Base-by-base conservation (phyloP, 192 early-diverging fungal genomes). In the Backusella tarrabulga region DNA sequence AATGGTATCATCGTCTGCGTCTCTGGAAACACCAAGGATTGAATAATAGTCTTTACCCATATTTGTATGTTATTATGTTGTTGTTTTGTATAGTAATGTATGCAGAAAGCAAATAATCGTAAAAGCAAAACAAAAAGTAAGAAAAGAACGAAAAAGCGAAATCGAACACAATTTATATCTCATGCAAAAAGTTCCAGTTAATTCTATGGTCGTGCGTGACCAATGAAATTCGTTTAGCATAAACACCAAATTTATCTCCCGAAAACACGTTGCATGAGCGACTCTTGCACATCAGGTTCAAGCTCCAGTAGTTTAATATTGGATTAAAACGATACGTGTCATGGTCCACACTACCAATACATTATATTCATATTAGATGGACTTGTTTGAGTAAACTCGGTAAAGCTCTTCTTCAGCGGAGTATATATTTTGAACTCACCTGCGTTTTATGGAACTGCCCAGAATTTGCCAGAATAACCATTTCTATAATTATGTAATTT, bases 1-100 rank as follows among this genome's bases (percentile, higher is more conserved):
- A 73, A 96, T 88, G 44, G 86, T 87, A 41, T 93, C 90, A 4
- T 98, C 97, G 68, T 83, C 86, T 29, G 94, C 95, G 14, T 83
- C 82, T 79, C 94, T 94, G 29, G 88, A 82, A 21, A 97, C 87
- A 9, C 91, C 94, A 21, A 99, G 85, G 77, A 98, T 96, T 68
- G 92, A 88, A 81, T 99, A 99, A 81, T 98, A 98, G 82, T 99
- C 96, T 86, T 97, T 97, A 52, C 96, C 93, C 92, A 97, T 90
- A 54, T 32, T 72, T 4, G 12, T 26, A 15, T 46, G 14, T 46
- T 71, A 17, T 32, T 32, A 32, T 32, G 29, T 32, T 32, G 29
- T 32, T 32, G 29, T 1, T 6, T 71, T 44, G 15, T 46, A 29
- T 77, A 41, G 29, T 41, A 52, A 7, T 56, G 12, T 72, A 42